These are phyloP conservation scores for Zymoseptoria passerinii DNA, from an alignment of 2,329 filamentous ascomycete species.

Conservation along the genomic window DNA sequence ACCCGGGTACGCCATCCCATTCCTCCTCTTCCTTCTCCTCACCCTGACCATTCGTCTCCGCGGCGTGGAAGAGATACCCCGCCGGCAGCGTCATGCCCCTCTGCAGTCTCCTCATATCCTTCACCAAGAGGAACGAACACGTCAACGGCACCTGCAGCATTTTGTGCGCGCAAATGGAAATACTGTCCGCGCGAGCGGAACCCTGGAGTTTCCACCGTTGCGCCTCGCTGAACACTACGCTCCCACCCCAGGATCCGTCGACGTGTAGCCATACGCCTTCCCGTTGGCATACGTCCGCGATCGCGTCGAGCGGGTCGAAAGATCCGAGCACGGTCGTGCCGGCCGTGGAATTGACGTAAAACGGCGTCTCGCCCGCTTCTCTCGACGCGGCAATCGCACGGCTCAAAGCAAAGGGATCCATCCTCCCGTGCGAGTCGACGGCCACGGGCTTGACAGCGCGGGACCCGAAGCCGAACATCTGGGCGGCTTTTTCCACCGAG, in stretches of 20 bases:
- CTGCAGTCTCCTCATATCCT: slow-evolving; percentile 70
- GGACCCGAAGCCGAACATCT: slow-evolving; percentile 76
- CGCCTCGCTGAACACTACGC: slow-evolving; percentile 64
- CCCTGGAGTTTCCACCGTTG: slow-evolving; percentile 60
- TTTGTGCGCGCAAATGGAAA: slow-evolving; percentile 92
- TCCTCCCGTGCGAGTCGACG: slow-evolving; percentile 63
- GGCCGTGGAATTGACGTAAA: slow-evolving; percentile 93
- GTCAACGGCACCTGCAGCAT: slow-evolving; percentile 90
- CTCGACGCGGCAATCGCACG: slow-evolving; percentile 54
- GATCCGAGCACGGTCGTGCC: slow-evolving; percentile 89
- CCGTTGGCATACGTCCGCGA: slow-evolving; percentile 61
- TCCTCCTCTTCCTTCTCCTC: slow-evolving; percentile 14
- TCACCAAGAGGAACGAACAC: slow-evolving; percentile 77
- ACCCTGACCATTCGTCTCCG: slow-evolving; percentile 23
- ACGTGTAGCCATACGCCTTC: slow-evolving; percentile 85
- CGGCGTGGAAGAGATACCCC: slow-evolving; percentile 53
- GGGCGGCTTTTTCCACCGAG: slow-evolving; percentile 88
- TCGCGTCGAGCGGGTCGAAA: slow-evolving; percentile 68
- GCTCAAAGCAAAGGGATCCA: slow-evolving; percentile 60
- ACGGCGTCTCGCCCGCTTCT: slow-evolving; percentile 63
- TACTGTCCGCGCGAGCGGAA: slow-evolving; percentile 63
- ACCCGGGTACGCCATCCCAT: not conserved
- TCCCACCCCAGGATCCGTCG: slow-evolving; percentile 85
- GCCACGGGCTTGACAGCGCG: slow-evolving; percentile 64
- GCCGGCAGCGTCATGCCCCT: slow-evolving; percentile 77